Conservation (phyloP, 305 asterid genomes). For the Fraxinus angustifolia region DNA sequence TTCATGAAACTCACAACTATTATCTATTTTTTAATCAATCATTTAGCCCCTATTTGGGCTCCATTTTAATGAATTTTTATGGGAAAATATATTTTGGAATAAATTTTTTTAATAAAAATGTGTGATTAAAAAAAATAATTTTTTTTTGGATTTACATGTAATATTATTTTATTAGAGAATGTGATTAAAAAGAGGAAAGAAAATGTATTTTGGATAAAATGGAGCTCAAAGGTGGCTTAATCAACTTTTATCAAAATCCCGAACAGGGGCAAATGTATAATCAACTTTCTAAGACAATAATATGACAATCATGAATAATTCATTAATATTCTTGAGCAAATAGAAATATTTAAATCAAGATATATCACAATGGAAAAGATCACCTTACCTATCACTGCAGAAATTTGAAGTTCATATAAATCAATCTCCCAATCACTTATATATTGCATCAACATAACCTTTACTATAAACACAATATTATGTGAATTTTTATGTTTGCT, state of each 20-base stretch:
- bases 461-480: not conserved
- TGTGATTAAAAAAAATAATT: not conserved
- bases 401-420: not conserved
- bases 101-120: too few species aligned
- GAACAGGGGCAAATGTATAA: not conserved
- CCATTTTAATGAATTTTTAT: not conserved
- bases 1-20: too few species aligned
- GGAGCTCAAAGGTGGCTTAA: not conserved
- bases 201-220: too few species aligned
- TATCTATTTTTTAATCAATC: not conserved
- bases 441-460: not conserved
- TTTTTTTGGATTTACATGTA: not conserved
- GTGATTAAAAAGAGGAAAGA: not conserved
- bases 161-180: too few species aligned
- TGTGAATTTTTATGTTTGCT: not conserved
- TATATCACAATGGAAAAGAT: not conserved
- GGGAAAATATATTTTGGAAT: too few species aligned
- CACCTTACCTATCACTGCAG: not conserved
- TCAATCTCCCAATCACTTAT: not conserved
- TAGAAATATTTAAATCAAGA: not conserved
- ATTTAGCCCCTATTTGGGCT: not conserved
- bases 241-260: not conserved
- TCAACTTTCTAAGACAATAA: not conserved
- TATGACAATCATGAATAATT: not conserved
- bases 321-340: not conserved